These are phyloP conservation scores for Trichoderma sp. DNA, from an alignment of 2,329 filamentous ascomycete species.

Conservation along the genomic window DNA sequence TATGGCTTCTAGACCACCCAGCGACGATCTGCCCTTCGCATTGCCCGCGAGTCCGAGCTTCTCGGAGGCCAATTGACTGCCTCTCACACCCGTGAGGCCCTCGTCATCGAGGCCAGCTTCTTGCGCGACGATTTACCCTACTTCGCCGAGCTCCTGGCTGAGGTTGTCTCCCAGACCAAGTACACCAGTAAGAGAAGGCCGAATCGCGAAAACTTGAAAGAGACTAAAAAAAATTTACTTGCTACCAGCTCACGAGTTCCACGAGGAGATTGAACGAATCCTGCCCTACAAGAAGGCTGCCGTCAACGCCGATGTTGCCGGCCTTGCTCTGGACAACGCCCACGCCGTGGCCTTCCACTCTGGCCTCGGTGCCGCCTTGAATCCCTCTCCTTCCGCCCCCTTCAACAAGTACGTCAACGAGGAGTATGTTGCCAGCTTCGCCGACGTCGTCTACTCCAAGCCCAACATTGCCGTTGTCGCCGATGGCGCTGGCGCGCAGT, in stretches of 20 bases:
- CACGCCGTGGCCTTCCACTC: conserved; percentile 90
- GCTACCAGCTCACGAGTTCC: conserved; percentile 77
- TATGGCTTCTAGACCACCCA: conserved; percentile 69
- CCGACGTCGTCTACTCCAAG: conserved; percentile 81
- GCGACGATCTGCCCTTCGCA: conserved; percentile 86
- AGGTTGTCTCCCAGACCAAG: conserved; percentile 86
- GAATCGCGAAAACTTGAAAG: conserved; percentile 29
- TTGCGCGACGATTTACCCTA: conserved; percentile 94
- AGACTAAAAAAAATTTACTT: conserved; percentile 29
- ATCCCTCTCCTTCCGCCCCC: conserved; percentile 72
- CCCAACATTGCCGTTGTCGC: conserved; percentile 89
- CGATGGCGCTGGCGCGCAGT: conserved; percentile 77
- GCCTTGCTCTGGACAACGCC: conserved; percentile 81
- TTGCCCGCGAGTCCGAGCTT: conserved; percentile 92
- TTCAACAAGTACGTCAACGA: conserved; percentile 80
- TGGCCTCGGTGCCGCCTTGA: conserved; percentile 80
- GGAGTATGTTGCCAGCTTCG: conserved; percentile 74
- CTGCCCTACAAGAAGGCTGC: conserved; percentile 78
- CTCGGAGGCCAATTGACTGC: conserved; percentile 87
- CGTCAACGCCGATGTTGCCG: conserved; percentile 63
- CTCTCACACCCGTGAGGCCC: conserved; percentile 89
- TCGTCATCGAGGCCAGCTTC: conserved; percentile 93
- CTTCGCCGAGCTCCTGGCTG: conserved; percentile 92
- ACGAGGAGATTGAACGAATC: conserved; percentile 80
- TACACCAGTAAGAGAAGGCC: conserved; percentile 66